Base-by-base conservation (phyloP, 179 eudicot genomes). In the Heliamphora pulchella region DNA sequence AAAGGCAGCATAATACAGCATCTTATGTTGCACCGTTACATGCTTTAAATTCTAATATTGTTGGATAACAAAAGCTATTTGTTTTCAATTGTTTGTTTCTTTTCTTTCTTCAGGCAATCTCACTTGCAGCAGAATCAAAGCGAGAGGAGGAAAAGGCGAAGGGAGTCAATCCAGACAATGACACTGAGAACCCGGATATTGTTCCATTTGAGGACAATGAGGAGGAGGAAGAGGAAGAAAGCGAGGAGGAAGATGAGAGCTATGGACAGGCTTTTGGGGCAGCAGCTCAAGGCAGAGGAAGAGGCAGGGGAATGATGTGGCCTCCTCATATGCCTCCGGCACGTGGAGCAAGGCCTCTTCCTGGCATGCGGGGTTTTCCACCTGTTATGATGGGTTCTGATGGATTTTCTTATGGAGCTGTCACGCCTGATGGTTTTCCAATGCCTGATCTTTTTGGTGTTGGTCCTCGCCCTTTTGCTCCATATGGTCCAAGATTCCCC, bases 281-380 rank as follows among this genome's bases (percentile, higher is more conserved):
- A 72, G 81, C 75, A 67, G 82, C 86, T 75, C 91, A 83, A 80
- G 98, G 98, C 71, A 84, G 98, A 80, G 96, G 95, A 74, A 87
- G 97, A 75, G 97, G 97, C 44, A 86, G 98, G 85, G 99, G 96
- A 79, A 89, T 90, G 91, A 85, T 92, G 92, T 96, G 99, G 99
- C 90, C 94, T 5, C 96, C 97, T 47, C 91, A 88, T 71, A 90
- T 94, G 90, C 92, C 97, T 78, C 75, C 88, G 47, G 94, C 84
- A 71, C 91, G 92, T 61, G 94, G 95, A 6, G 82, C 84, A 55
- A 82, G 93, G 17, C 97, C 96, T 44, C 77, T 87, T 73, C 97
- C 97, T 0, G 93, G 93, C 44, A 88, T 94, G 91, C 88, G 92
- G 11, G 98, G 93, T n/a, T 91, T 94, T 78, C 93, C 93, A 14